Evolutionary conservation across 495 filamentous ascomycete species (phyloP).

Genomic region (Glarea lozoyensis): DNA sequence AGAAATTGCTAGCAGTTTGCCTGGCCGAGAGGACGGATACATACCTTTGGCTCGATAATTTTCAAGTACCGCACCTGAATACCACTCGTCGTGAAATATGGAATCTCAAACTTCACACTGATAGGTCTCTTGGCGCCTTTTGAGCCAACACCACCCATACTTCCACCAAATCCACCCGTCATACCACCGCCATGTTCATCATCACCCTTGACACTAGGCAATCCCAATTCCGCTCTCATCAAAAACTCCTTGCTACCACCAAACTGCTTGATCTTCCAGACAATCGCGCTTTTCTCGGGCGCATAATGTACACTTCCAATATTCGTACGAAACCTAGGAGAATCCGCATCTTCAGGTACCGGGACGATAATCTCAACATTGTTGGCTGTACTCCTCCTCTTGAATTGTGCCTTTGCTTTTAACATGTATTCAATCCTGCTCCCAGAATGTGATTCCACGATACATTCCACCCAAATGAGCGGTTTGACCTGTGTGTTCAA

Average conservation of each 20-base stretch:
- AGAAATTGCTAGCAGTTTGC: not conserved
- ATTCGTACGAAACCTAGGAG: constrained; percentile 93
- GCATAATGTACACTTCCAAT: constrained; percentile 98
- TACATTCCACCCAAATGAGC: constrained; percentile 97
- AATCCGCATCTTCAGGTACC: constrained; percentile 95
- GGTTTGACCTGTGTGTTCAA: constrained; percentile 98
- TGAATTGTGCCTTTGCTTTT: constrained; percentile 97
- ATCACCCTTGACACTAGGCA: constrained; percentile 91
- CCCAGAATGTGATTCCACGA: constrained; percentile 90
- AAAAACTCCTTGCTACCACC: constrained; percentile 97
- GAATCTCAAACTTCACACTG: constrained; percentile 98
- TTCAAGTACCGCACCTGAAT: constrained; percentile 98
- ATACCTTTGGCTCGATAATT: constrained; percentile 98
- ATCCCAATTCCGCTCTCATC: constrained; percentile 95
- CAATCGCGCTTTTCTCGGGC: constrained; percentile 92
- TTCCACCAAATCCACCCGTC: constrained; percentile 94
- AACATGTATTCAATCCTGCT: constrained; percentile 97
- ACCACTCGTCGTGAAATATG: constrained; percentile 97
- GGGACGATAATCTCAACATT: constrained; percentile 98
- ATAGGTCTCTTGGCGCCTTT: constrained; percentile 91
- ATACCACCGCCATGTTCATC: constrained; percentile 94
- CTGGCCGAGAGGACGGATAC: constrained; percentile 19
- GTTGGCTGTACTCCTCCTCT: constrained; percentile 93
- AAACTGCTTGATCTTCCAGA: constrained; percentile 99
- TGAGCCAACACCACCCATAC: constrained; percentile 73